A percentile compares a stretch with the other conserved stretches of the same genome.
These are phyloP conservation scores for Colletotrichum australisinense DNA, from an alignment of 2,329 filamentous ascomycete species.

Conservation along the genomic window DNA sequence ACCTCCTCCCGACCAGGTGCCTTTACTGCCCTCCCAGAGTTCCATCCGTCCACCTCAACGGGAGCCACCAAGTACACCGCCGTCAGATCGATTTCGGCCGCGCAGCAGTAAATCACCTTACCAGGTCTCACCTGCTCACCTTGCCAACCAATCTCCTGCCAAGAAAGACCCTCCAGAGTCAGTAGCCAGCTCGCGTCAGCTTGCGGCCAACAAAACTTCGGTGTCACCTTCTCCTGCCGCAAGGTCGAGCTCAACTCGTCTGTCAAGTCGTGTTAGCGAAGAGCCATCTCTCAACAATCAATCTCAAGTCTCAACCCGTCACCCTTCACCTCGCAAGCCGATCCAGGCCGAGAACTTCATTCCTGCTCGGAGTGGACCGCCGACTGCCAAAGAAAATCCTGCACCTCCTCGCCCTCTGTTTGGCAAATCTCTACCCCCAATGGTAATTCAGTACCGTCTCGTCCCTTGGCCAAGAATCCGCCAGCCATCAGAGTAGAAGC, in stretches of 20 bases:
- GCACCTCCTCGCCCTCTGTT: not conserved
- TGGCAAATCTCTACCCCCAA: not conserved
- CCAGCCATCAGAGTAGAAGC: not conserved
- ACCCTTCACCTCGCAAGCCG: not conserved
- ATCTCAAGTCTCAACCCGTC: not conserved
- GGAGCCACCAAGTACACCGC: conserved; percentile 19
- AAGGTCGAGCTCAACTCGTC: not conserved
- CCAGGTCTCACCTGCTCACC: not conserved
- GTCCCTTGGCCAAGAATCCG: not conserved
- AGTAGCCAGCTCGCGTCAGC: not conserved
- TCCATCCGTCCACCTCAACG: not conserved
- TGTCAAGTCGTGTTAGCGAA: not conserved
- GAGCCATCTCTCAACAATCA: not conserved
- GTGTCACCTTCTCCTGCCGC: not conserved
- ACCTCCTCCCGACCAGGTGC: not conserved
- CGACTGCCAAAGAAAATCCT: not conserved
- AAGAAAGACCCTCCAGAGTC: not conserved
- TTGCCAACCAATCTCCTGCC: not conserved
- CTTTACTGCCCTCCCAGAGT: not conserved
- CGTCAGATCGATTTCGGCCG: not conserved
- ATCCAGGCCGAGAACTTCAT: not conserved
- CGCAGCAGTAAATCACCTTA: conserved; percentile 2
- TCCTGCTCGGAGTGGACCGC: not conserved
- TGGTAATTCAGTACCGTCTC: not conserved
- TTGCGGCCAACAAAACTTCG: not conserved